Evolutionary conservation across 2,329 filamentous ascomycete species (phyloP).

Genomic region (Magnaporthiopsis poae): DNA sequence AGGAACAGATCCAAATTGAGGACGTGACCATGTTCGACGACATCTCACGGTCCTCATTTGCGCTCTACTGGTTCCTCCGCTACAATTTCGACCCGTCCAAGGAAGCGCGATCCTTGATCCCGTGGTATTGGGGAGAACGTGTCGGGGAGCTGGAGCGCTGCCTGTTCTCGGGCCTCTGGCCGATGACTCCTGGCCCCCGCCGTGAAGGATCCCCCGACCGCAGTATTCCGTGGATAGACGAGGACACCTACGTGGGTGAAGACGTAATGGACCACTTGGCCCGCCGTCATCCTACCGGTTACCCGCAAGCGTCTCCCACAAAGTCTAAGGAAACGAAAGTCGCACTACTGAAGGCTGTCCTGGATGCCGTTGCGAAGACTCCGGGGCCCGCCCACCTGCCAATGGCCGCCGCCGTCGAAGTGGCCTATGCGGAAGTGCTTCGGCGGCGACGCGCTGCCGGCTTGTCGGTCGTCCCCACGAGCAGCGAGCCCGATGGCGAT

Average conservation of each 20-base stretch:
- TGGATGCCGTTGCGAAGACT: not conserved
- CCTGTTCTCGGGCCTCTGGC: not conserved
- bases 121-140: slow-evolving; percentile 1
- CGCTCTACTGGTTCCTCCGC: not conserved
- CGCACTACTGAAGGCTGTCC: not conserved
- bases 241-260: no score
- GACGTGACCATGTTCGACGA: not conserved
- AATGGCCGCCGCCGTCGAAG: not conserved
- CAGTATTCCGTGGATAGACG: no score
- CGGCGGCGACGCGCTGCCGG: not conserved
- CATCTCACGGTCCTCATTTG: not conserved
- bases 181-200: not conserved
- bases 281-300: no score
- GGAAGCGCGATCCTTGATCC: not conserved
- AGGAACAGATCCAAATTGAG: not conserved
- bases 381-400: not conserved
- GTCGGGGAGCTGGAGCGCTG: not conserved
- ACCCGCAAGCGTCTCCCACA: no score
- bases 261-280: no score
- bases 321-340: not conserved
- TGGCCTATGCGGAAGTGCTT: not conserved
- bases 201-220: no score
- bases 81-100: not conserved
- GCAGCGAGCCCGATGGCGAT: no score
- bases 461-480: no score